These are phyloP conservation scores for Tricholoma hemisulphureum DNA, from an alignment of 768 basidiomycete genomes.

Conservation along the genomic window DNA sequence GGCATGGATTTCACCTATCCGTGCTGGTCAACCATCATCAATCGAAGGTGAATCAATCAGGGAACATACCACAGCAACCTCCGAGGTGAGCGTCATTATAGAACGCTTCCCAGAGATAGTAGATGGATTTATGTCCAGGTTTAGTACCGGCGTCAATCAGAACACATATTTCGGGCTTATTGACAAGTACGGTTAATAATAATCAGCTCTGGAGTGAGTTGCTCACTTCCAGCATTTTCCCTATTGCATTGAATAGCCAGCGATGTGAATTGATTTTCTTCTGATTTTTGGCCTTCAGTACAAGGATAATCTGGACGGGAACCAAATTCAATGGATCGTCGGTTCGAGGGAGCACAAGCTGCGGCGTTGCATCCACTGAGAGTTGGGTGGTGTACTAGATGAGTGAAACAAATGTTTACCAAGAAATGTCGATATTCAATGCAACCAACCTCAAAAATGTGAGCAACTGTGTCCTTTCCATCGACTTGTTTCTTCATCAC, in stretches of 20 bases:
- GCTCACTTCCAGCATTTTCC: constrained; percentile 68
- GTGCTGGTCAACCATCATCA: neutral
- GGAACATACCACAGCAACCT: constrained; percentile 71
- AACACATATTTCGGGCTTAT: constrained; percentile 85
- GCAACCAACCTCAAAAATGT: constrained; percentile 82
- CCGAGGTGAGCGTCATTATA: constrained; percentile 77
- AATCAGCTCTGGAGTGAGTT: constrained; percentile 6
- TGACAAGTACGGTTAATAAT: neutral
- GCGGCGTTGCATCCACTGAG: constrained; percentile 87
- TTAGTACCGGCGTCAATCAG: constrained; percentile 96
- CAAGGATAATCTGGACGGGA: constrained; percentile 88
- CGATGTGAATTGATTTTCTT: constrained; percentile 97
- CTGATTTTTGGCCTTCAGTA: constrained; percentile 91
- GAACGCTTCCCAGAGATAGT: constrained; percentile 92
- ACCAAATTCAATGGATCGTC: constrained; percentile 92
- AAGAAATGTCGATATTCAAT: neutral
- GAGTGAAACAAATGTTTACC: constrained; percentile 4
- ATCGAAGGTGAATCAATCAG: neutral
- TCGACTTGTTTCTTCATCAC: constrained; percentile 93
- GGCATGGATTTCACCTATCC: constrained; percentile 80
- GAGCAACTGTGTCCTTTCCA: constrained; percentile 85
- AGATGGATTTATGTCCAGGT: constrained; percentile 94
- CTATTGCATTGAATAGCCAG: constrained; percentile 95
- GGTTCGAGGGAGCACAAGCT: constrained; percentile 85
- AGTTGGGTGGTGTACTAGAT: constrained; percentile 92